Base-by-base conservation (phyloP, 495 filamentous ascomycete genomes). In the Podospora fimiseda region DNA sequence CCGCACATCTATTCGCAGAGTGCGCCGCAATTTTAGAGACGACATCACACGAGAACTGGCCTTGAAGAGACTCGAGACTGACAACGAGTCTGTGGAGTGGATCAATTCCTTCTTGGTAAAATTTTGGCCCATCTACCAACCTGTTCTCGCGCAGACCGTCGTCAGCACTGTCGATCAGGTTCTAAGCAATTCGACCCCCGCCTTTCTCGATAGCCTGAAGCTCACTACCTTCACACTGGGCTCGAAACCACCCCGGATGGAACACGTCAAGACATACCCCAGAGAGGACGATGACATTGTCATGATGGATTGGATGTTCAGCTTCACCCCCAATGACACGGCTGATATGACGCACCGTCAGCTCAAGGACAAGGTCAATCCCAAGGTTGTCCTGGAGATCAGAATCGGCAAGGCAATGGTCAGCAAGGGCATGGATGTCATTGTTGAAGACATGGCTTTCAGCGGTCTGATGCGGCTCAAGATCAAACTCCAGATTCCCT, bases 241-340 rank as follows among this genome's bases (percentile, higher is more conserved):
- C 52, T 88, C 87, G 24, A 99, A 99, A 71, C 92, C 93, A 6
- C 94, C 94, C 2, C 82, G 93, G 37, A 76, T 99, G 76, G 93
- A 99, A 66, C 89, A 96, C 63, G 93, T 97, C 60, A 96, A 95
- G 75, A 95, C 93, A 6, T 97, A 97, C 60, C 90, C 93, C 21
- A 96, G 95, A 71, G 87, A 89, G 11, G 88, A 96, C 42, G 89
- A 96, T 43, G 92, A 99, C 61, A 86, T 86, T 50, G 88, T 99
- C 39, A 80, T 97, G 50, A 99, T 97, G 94, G 93, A 99, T 64
- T 99, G 93, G 93, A 91, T 95, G 59, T 97, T 99, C 71, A 96
- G 91, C 73, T 99, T 99, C 70, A 97, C 88, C 0, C 93, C 93
- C 8, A 96, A 92, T 59, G 93, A 99, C 67, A 86, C 78, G 9